Conservation (phyloP, 2,329 filamentous ascomycete genomes). For the Apiospora malaysiana region DNA sequence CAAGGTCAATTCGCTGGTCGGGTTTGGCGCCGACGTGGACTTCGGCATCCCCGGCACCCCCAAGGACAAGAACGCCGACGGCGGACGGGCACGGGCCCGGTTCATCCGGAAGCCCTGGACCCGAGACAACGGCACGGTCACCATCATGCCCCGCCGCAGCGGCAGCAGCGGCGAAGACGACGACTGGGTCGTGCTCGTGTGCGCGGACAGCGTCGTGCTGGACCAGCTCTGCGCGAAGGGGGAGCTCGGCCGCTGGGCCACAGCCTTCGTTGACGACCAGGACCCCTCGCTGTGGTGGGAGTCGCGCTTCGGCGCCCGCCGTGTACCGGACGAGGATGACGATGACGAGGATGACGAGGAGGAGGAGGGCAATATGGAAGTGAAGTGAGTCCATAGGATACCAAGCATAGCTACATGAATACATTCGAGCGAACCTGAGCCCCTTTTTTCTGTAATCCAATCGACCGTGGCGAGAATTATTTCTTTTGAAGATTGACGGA, state of each 20-base stretch:
- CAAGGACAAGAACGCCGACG: neutral
- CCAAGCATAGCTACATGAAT: neutral
- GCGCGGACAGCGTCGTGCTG: neutral
- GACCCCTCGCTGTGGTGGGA: slow-evolving; percentile 2
- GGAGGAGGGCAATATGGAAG: neutral
- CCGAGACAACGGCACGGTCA: slow-evolving; percentile 19
- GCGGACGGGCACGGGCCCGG: slow-evolving; percentile 21
- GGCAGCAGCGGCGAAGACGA: neutral
- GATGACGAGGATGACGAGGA: neutral
- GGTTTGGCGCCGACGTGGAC: slow-evolving; percentile 25
- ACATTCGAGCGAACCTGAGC: neutral
- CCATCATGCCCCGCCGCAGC: slow-evolving; percentile 23
- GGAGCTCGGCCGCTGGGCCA: neutral
- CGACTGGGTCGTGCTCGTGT: slow-evolving; percentile 27
- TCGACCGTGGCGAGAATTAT: neutral
- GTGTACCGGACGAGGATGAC: neutral
- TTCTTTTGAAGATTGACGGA: neutral
- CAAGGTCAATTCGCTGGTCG: slow-evolving; percentile 16
- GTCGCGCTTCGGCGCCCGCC: neutral
- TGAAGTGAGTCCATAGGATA: neutral
- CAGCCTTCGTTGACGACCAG: neutral
- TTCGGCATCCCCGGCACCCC: slow-evolving; percentile 29
- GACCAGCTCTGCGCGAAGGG: neutral
- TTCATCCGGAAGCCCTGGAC: slow-evolving; percentile 28
- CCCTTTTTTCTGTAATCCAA: neutral